Conservation (phyloP, 768 basidiomycete species). For the Russula griseocarnosa region DNA sequence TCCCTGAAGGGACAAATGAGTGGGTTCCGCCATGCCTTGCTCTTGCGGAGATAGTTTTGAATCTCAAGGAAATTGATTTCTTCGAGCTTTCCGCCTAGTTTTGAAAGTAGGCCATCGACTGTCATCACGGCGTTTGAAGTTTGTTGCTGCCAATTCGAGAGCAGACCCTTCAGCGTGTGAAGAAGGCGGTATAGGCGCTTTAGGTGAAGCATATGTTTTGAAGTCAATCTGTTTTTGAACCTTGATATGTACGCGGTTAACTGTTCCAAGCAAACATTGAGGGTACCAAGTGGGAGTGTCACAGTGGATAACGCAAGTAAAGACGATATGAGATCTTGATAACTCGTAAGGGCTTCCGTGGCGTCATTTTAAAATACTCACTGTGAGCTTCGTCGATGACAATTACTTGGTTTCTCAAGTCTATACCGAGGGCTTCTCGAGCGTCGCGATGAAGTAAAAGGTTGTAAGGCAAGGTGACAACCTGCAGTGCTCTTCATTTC, state of each 20-base stretch:
- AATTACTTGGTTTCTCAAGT: conserved; percentile 78
- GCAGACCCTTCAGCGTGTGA: conserved; percentile 59
- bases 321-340: conserved; percentile 79
- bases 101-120: conserved; percentile 58
- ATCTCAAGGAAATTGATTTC: conserved; percentile 84
- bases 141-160: conserved; percentile 49
- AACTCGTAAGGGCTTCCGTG: conserved; percentile 2
- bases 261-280: conserved; percentile 66
- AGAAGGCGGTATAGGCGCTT: conserved; percentile 74
- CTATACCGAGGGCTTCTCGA: conserved; percentile 82
- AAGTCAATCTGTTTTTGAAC: conserved; percentile 73
- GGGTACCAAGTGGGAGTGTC: conserved; percentile 51
- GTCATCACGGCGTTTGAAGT: conserved; percentile 59
- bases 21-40: conserved; percentile 57
- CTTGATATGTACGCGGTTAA: conserved; percentile 70
- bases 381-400: conserved; percentile 97
- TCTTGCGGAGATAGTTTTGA: conserved; percentile 71
- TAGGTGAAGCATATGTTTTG: conserved; percentile 70
- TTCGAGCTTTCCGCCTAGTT: conserved; percentile 61
- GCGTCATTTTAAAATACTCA: conserved; percentile 39
- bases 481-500: conserved; percentile 40
- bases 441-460: conserved; percentile 79
- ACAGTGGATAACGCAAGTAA: conserved; percentile 82
- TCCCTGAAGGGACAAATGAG: not conserved
- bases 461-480: conserved; percentile 93